These are phyloP conservation scores for Zea luxurians DNA, from an alignment of 176 grass and related monocot species.

Conservation along the genomic window DNA sequence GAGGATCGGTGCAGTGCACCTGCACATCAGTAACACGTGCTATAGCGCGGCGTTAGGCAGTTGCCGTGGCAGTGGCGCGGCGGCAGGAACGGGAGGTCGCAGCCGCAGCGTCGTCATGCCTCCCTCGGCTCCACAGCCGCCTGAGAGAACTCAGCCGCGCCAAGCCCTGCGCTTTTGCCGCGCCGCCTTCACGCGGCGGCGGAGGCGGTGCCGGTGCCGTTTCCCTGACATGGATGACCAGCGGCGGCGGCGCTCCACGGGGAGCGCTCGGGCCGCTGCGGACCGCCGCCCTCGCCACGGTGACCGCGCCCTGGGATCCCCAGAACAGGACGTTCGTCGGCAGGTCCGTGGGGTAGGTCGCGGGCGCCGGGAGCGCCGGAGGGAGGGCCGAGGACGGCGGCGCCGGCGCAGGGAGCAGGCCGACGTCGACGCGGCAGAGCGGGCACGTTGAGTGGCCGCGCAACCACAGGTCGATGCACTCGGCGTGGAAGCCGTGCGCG, in stretches of 20 bases:
- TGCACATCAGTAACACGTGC: no score
- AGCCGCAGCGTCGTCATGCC: constrained; percentile 32
- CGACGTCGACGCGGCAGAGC: constrained; percentile 62
- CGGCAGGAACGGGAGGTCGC: constrained; percentile 45
- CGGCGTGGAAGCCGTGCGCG: constrained; percentile 71
- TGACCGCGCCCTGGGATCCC: constrained; percentile 37
- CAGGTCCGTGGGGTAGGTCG: constrained; percentile 47
- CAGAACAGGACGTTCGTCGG: constrained; percentile 67
- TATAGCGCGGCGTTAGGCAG: no score
- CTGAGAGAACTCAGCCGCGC: constrained; percentile 33
- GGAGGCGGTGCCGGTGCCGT: constrained; percentile 22
- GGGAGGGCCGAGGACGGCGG: constrained; percentile 42
- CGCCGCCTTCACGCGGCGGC: neutral
- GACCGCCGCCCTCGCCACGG: neutral
- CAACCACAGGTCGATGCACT: constrained; percentile 67
- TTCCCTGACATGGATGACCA: constrained; percentile 59
- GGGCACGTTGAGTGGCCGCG: constrained; percentile 68
- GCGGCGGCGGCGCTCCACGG: constrained; percentile 8
- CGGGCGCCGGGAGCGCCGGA: constrained; percentile 56
- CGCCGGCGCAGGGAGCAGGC: constrained; percentile 26
- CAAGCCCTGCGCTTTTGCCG: constrained; percentile 3
- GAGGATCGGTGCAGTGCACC: no score
- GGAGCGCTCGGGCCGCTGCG: constrained; percentile 27
- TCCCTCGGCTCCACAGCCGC: constrained; percentile 43
- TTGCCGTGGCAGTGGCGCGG: neutral